Base-by-base conservation (phyloP, 805 yeast genomes). In the Starmerella floris region DNA sequence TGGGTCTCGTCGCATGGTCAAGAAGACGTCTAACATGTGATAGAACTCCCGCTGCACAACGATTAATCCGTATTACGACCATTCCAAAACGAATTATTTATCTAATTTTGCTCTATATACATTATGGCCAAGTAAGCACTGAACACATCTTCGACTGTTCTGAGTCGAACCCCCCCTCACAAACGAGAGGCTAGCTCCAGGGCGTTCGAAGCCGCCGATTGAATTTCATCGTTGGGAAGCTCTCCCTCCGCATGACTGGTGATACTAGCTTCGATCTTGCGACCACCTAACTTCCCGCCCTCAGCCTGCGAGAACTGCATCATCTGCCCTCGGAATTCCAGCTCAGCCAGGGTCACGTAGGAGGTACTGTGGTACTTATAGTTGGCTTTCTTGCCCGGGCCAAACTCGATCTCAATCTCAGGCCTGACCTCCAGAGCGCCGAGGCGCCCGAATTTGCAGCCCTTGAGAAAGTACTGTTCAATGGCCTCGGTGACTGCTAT, bases 261-360 rank as follows among this genome's bases (percentile, higher is more conserved):
- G 47, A 75, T 57, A 46, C 66, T 61, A 42, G 72, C 64, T 55
- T 76, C 80, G 8, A 62, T 47, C 22, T 65, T 59, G 44, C 75
- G 61, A 1, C 80, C 80, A 11, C 78, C 79, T 35, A 72, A 60
- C 5, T 65, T 57, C 3, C 79, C 80, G n/a, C 78, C 77, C 52
- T 76, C 79, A 16, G 71, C 59, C 16, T 65, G 54, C 33, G 68
- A 62, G 41, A 65, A 62, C 47, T 72, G 74, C 17, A 72, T 57
- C 23, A 56, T 39, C 13, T 34, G 39, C 9, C 60, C 63, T 13
- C 59, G 59, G 41, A 55, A 65, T n/a, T 56, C 46, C 43, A 72
- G 62, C 39, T 67, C 69, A 28, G 71, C 53, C 45, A 69, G 71
- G 9, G 69, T 64, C 35, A 75, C 57, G 54, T 66, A 65, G n/a